Conservation (phyloP, 106 monocot genomes). For the Dendrobium nobile region DNA sequence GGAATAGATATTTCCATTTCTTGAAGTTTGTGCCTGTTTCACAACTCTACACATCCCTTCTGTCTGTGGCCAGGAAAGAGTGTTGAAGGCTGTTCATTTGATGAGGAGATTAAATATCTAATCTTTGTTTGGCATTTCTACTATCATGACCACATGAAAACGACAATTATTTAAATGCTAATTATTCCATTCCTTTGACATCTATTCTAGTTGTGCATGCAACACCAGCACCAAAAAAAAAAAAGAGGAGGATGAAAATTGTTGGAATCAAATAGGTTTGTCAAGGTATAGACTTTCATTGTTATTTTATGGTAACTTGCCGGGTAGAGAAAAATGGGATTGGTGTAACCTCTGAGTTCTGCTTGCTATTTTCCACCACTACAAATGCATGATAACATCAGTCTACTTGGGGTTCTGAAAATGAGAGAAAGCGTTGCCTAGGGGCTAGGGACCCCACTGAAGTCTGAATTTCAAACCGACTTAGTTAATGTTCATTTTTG, state of each 20-base stretch:
- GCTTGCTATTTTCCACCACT: background rate
- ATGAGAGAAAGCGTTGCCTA: background rate
- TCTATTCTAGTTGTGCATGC: background rate
- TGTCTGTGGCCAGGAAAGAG: background rate
- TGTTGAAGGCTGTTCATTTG: background rate
- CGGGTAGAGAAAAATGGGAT: background rate
- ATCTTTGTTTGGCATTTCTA: background rate
- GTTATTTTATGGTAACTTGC: background rate
- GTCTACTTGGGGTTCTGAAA: background rate
- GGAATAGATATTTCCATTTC: too few relatives aligned
- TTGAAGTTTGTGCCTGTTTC: background rate
- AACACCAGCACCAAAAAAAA: background rate
- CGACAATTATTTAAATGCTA: background rate
- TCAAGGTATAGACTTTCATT: background rate
- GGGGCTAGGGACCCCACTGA: background rate
- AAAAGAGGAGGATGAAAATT: background rate
- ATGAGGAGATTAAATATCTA: background rate
- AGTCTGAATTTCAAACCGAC: background rate
- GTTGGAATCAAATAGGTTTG: background rate
- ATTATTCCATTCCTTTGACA: background rate
- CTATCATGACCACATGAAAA: background rate
- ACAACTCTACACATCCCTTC: background rate
- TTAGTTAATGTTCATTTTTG: too few relatives aligned
- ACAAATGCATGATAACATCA: background rate
- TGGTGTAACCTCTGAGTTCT: background rate